Evolutionary conservation across 495 filamentous ascomycete genomes (phyloP).

Genomic region (Hypoxylon crocopeplum): DNA sequence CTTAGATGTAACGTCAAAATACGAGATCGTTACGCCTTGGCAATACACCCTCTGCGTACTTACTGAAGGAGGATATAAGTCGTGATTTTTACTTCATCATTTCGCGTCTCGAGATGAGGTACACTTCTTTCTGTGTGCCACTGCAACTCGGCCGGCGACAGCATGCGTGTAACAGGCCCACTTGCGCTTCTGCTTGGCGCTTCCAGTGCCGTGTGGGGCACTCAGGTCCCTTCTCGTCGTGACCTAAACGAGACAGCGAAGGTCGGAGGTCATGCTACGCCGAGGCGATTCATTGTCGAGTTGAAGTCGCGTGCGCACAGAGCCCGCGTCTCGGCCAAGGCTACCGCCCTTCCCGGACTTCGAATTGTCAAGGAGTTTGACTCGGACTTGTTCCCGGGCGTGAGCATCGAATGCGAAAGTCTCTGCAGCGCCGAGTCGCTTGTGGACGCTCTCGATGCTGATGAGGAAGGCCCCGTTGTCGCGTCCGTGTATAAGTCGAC

Average conservation of each 20-base stretch:
- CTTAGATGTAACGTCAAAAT: conserved; percentile 15
- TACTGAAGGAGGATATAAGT: conserved; percentile 7
- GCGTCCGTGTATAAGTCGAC: conserved; percentile 28
- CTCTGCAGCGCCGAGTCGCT: conserved; percentile 36
- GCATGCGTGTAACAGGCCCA: conserved; percentile 6
- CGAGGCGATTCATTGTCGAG: conserved; percentile 21
- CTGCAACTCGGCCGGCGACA: not conserved
- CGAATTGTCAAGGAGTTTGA: conserved; percentile 40
- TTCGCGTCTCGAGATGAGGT: not conserved
- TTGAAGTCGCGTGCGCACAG: conserved; percentile 16
- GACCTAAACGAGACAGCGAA: conserved; percentile 1
- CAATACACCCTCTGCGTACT: not conserved
- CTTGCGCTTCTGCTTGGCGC: conserved; percentile 15
- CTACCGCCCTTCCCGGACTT: conserved; percentile 6
- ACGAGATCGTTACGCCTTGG: conserved; percentile 22
- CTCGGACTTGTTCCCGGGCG: conserved; percentile 43
- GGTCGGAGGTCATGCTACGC: conserved; percentile 1
- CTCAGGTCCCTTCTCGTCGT: conserved; percentile 1
- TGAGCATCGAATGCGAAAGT: conserved; percentile 31
- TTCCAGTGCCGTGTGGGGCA: not conserved
- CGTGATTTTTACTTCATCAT: not conserved
- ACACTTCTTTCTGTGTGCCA: not conserved
- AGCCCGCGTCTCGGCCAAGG: conserved; percentile 8
- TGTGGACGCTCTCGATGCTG: conserved; percentile 17
- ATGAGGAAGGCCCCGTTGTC: conserved; percentile 39